Base-by-base conservation (phyloP, 805 yeast genomes). In the Grigorovia humatica region DNA sequence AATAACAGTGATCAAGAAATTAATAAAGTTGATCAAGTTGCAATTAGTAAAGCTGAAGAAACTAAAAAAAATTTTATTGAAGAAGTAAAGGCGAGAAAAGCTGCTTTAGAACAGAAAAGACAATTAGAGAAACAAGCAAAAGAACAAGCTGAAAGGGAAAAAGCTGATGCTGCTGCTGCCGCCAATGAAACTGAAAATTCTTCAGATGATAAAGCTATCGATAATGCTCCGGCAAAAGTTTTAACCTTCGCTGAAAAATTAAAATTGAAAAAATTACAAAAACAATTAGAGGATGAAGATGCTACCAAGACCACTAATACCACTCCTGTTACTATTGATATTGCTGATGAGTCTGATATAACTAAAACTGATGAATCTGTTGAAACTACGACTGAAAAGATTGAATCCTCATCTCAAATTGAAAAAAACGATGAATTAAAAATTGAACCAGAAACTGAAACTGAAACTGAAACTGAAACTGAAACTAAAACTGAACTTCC, bases 41-140 rank as follows among this genome's bases (percentile, higher is more conserved):
- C 54, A 29, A 23, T 23, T 4, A 44, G 55, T 15, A 57, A 59
- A 20, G 58, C 65, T 19, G 66, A 60, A 48, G 54, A 52, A 35
- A 57, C 59, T 7, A 63, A 56, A 48, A 62, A 59, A 51, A 58
- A 58, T 19, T 64, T 65, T 48, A 52, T 64, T 48, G 68, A 65
- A 54, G 61, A 62, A 43, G 65, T 60, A 19, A 61, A 56, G 48
- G 55, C 55, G 45, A 62, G 68, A 47, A 64, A 65, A 49, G 67
- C 62, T 19, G 62, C 59, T 44, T 51, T 63, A 45, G 67, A 64
- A 49, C 59, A 54, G 52, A 61, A 62, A 52, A 65, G 59, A 51
- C 52, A 53, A 27, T 60, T 55, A 46, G 51, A 48, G 45, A 42
- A 32, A 38, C 30, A 43, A 44, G 49, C 47, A n/a, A 42, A 30